A percentile compares a stretch with the other conserved stretches of the same genome.
Conservation (phyloP, 345 rosid genomes). For the Rhizophora apiculata region DNA sequence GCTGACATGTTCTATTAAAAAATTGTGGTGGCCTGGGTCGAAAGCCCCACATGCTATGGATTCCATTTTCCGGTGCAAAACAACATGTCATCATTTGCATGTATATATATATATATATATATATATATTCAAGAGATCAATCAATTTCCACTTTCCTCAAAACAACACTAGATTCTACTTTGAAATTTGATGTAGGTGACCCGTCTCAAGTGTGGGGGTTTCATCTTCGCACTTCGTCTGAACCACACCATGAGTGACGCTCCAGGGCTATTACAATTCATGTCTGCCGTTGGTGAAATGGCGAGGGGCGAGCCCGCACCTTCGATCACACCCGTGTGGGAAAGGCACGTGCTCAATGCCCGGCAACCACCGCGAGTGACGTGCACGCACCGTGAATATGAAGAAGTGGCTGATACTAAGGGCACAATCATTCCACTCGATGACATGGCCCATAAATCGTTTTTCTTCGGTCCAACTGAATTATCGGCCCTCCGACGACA, state of each 20-base stretch:
- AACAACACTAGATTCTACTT: too few relatives aligned
- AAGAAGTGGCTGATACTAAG: slow-evolving; percentile 8
- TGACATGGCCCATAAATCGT: slow-evolving; percentile 4
- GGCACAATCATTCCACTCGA: slow-evolving; percentile 6
- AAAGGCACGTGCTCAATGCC: slow-evolving; percentile 16
- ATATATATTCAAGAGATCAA: too few relatives aligned
- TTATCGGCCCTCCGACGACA: slow-evolving; percentile 2
- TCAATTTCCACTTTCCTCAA: too few relatives aligned
- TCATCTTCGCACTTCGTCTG: slow-evolving; percentile 16
- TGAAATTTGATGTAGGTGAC: slow-evolving; percentile 14
- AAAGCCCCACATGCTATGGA: too few relatives aligned
- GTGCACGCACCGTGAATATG: slow-evolving; percentile 14
- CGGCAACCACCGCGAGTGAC: slow-evolving; percentile 15
- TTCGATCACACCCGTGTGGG: slow-evolving; percentile 17
- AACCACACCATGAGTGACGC: slow-evolving; percentile 21
- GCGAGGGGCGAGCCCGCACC: slow-evolving; percentile 9
- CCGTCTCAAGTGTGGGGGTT: slow-evolving; percentile 22
- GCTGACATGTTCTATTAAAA: too few relatives aligned
- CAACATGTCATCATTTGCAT: too few relatives aligned
- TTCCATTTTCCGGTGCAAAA: too few relatives aligned
- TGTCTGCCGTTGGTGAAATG: slow-evolving; percentile 17
- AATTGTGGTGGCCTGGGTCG: too few relatives aligned
- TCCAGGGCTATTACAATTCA: slow-evolving; percentile 11
- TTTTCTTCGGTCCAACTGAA: slow-evolving; percentile 19
- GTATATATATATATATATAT: too few relatives aligned